Evolutionary conservation across 2,329 filamentous ascomycete genomes (phyloP), one percentile per base, ranked within the genome.

Genomic region (Colletotrichum sp.): DNA sequence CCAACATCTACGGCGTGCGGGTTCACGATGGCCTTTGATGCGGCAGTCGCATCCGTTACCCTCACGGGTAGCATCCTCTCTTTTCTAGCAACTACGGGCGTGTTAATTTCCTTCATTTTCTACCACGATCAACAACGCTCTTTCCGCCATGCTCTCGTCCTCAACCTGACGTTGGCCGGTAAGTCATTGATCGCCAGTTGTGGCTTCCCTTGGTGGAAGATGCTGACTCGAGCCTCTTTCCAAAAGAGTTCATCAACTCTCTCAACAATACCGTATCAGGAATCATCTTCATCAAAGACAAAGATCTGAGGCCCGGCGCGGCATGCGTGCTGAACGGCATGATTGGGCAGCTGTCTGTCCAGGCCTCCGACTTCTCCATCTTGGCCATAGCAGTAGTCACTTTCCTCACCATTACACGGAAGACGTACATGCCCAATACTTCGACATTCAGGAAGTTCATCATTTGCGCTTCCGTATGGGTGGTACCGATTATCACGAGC

Each of bases 281-380:
- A 24, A 79, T 84, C 26, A 80, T 84, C 59, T 82, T 83, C 16
- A 78, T 86, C 6, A 79, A 65, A 16, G 24, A 82, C 34, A 76
- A 76, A 1, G 77, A 82, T 15, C 78, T 85, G 18, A 57, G 72
- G 8, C 74, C 81, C 10, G 83, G 84, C 15, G 16, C 79, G 1
- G 83, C 82, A 5, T 89, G 87, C 77, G 81, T 81, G 10, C 71
- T 84, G 21, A 89, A 88, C 77, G 87, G 86, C 44, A 87, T 85
- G 80, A 76, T 88, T 49, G 86, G 86, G 28, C 88, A 89, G 70
- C 81, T 88, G 62, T 87, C 85, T 4, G 87, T 88, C 15, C 87
- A 88, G 78, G 84, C 85, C 5, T 82, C 82, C 28, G 85, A 86
- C 72, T 85, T 88, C 75, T 85, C 84, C 34, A 86, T 89, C 68